Base-by-base conservation (phyloP, 805 yeast genomes). In the Pichia occidentalis region DNA sequence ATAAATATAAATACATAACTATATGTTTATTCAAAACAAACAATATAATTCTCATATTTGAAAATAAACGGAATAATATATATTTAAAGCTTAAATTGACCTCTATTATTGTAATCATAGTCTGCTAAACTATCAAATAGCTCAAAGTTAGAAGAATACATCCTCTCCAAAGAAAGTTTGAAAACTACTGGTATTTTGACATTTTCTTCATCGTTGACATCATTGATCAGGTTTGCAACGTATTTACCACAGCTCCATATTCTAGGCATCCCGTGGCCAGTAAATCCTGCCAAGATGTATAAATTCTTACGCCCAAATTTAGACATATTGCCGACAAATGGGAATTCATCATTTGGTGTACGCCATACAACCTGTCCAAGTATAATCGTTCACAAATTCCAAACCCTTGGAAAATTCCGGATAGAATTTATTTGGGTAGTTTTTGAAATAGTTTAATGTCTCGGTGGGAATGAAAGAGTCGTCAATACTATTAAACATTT, bases 241-340 rank as follows among this genome's bases (percentile, higher is more conserved):
- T 66, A 67, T 36, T 59, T 53, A 9, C 66, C 71, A 32, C 61
- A 47, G 16, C 63, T 42, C 48, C 59, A 65, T 5, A 68, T 65
- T 34, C 74, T 53, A 16, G 74, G 73, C 73, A 71, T 69, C 20
- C 75, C 75, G 50, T 71, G 75, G 3, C 75, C 75, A 20, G 67
- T 61, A 52, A 64, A 71, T 0, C 75, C 75, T 4, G 73, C 73
- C 36, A 59, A 49, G 9, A 67, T 57, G 41, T 46, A 69, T 14
- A 56, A 48, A 37, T 59, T 55, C 19, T 52, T 47, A 24, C 59
- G 51, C 1, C 56, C 57, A 33, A 34, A 50, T 10, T 23, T 24
- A 2, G 51, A 29, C 22, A 68, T 39, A 32, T 61, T 65, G 17
- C 75, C 75, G 13, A 70, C 71, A 34, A 60, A 58, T 7, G 75